A percentile compares a stretch with the other conserved stretches of the same genome.
Evolutionary conservation across 306 rosid genomes (phyloP).

Genomic region (Sicyos edulis): DNA sequence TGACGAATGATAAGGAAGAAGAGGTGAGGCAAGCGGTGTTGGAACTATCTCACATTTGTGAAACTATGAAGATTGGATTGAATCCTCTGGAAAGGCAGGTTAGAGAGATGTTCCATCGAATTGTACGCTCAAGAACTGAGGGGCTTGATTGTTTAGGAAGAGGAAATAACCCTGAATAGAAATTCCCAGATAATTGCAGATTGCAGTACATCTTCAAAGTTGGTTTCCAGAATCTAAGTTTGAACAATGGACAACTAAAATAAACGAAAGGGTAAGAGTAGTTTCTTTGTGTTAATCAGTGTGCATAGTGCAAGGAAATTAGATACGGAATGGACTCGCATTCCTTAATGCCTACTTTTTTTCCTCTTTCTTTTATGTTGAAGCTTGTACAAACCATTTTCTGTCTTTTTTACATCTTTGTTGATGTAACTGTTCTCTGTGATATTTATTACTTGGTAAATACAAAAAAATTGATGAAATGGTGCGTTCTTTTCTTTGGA

Average conservation of each 20-base stretch:
- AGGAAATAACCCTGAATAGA: slow-evolving; percentile 28
- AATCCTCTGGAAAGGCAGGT: slow-evolving; percentile 75
- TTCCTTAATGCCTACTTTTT: slow-evolving; percentile 5
- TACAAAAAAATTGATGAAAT: slow-evolving; percentile 12
- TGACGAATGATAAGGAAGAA: slow-evolving; percentile 53
- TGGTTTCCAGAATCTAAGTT: background rate
- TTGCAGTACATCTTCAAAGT: slow-evolving; percentile 19
- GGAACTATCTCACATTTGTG: slow-evolving; percentile 50
- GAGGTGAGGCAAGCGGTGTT: slow-evolving; percentile 51
- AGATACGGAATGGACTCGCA: slow-evolving; percentile 15
- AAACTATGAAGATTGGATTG: slow-evolving; percentile 48
- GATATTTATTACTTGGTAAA: slow-evolving; percentile 17
- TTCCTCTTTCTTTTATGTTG: background rate
- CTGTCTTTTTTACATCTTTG: slow-evolving; percentile 9
- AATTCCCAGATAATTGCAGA: background rate
- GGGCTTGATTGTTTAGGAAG: slow-evolving; percentile 63
- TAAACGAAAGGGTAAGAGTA: slow-evolving; percentile 18
- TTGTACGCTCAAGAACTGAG: slow-evolving; percentile 65
- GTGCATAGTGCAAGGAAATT: slow-evolving; percentile 7
- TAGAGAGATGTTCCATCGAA: slow-evolving; percentile 67
- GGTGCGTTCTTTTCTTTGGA: background rate
- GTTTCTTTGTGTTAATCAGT: slow-evolving; percentile 15
- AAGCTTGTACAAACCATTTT: slow-evolving; percentile 7
- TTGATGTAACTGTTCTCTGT: slow-evolving; percentile 17
- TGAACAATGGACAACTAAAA: background rate